phyloP scores from a whole-genome alignment of 768 basidiomycete genomes.

The Boletellus ananas region DNA sequence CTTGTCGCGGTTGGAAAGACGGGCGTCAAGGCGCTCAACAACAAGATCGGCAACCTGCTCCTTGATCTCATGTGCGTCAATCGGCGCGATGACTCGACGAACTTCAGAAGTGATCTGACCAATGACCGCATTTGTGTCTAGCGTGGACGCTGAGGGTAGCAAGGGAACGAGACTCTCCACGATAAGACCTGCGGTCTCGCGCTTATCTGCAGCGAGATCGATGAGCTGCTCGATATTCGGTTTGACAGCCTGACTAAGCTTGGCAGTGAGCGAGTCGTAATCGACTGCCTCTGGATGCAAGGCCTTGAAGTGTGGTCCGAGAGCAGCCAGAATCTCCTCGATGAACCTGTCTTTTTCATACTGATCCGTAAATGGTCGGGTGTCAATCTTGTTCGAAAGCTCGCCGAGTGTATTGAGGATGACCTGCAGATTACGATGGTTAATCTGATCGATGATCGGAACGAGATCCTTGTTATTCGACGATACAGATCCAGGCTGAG shows the following conservation, averaged over 20 bases:
- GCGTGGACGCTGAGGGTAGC: constrained; percentile 42
- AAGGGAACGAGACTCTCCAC: constrained; percentile 68
- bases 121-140: constrained; percentile 56
- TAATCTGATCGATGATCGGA: constrained; percentile 55
- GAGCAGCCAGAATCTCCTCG: constrained; percentile 52
- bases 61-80: constrained; percentile 84
- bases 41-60: constrained; percentile 88
- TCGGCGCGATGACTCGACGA: constrained; percentile 63
- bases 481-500: constrained; percentile 8
- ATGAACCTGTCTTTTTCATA: constrained; percentile 57
- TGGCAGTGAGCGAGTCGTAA: constrained; percentile 70
- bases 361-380: constrained; percentile 36
- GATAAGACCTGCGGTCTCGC: constrained; percentile 81
- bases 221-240: constrained; percentile 87
- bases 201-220: constrained; percentile 83
- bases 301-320: constrained; percentile 59
- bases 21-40: constrained; percentile 78
- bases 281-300: constrained; percentile 67
- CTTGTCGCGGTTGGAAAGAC: constrained; percentile 74
- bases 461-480: constrained; percentile 32
- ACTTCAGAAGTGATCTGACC: constrained; percentile 65
- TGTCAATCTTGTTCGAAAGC: constrained; percentile 33
- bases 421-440: constrained; percentile 52
- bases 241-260: constrained; percentile 80
- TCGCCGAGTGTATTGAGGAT: constrained; percentile 58